A percentile compares a stretch with the other conserved stretches of the same genome.
phyloP scores from a whole-genome alignment of 768 basidiomycete genomes.

The Phylloporus sp. region DNA sequence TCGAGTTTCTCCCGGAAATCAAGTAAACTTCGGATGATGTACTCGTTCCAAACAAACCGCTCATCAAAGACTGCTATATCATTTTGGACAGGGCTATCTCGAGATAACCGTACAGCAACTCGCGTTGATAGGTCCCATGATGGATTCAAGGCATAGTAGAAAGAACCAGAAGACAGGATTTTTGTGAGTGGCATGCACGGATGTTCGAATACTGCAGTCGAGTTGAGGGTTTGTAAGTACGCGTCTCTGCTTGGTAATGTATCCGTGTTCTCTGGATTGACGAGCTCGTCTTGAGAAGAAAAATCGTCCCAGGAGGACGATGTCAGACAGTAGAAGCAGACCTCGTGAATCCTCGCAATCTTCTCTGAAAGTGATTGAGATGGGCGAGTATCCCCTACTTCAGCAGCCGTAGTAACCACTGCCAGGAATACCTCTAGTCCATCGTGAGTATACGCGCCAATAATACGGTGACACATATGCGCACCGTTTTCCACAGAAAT shows the following conservation, averaged over 20 bases:
- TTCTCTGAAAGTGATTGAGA: slow-evolving; percentile 54
- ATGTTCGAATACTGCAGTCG: slow-evolving; percentile 68
- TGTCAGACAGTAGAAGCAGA: slow-evolving; percentile 84
- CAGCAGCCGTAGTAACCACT: slow-evolving; percentile 69
- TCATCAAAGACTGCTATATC: slow-evolving; percentile 69
- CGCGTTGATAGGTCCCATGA: slow-evolving; percentile 89
- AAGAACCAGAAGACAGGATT: slow-evolving; percentile 85
- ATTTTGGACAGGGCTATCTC: slow-evolving; percentile 39
- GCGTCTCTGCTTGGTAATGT: slow-evolving; percentile 40
- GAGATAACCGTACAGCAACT: slow-evolving; percentile 61
- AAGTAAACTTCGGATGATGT: slow-evolving; percentile 78
- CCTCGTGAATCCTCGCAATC: slow-evolving; percentile 81
- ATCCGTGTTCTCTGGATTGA: slow-evolving; percentile 56
- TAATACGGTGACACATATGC: slow-evolving; percentile 16
- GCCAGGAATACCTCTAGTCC: slow-evolving; percentile 77
- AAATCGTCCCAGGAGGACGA: slow-evolving; percentile 82
- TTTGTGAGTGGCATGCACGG: slow-evolving; percentile 88
- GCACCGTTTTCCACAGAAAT: slow-evolving; percentile 68
- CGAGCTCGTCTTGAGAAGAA: slow-evolving; percentile 45
- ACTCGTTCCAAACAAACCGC: slow-evolving; percentile 94
- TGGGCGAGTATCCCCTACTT: slow-evolving; percentile 67
- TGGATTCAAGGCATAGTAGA: slow-evolving; percentile 84
- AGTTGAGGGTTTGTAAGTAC: slow-evolving; percentile 35
- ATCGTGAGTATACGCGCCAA: slow-evolving; percentile 4
- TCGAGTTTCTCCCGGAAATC: slow-evolving; percentile 83